Percentiles rank a stretch among this genome's conserved stretches.
Evolutionary conservation across 179 eudicot genomes (phyloP).

Genomic region (Nepenthes alata): DNA sequence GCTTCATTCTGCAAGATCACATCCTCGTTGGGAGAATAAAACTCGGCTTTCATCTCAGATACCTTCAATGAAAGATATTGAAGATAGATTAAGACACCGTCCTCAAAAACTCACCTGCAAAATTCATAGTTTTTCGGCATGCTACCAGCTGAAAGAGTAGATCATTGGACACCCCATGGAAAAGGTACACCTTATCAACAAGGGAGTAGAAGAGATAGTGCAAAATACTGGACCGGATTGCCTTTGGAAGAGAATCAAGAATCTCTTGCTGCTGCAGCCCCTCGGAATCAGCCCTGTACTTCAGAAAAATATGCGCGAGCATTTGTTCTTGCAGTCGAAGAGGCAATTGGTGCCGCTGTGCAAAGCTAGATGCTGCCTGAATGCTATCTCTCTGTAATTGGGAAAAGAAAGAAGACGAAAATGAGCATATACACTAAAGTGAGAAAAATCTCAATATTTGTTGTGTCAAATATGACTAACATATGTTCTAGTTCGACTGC

Average conservation of each 20-base stretch:
- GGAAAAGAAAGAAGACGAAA: not conserved
- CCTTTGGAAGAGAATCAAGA: slow-evolving; percentile 79
- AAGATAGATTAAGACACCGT: not conserved
- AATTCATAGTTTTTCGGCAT: not conserved
- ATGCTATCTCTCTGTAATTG: slow-evolving; percentile 65
- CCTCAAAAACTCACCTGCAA: not conserved
- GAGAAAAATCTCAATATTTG: no score
- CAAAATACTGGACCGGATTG: slow-evolving; percentile 80
- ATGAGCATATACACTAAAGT: no score
- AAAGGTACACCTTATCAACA: slow-evolving; percentile 71
- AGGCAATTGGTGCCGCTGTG: slow-evolving; percentile 68
- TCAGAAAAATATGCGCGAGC: slow-evolving; percentile 79
- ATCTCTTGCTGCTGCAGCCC: slow-evolving; percentile 87
- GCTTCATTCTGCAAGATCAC: slow-evolving; percentile 95
- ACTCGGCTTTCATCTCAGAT: slow-evolving; percentile 96
- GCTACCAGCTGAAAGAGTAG: slow-evolving; percentile 91
- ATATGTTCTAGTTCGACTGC: slow-evolving; percentile 68
- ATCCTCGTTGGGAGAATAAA: slow-evolving; percentile 85
- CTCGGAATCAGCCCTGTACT: slow-evolving; percentile 72
- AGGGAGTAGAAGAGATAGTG: slow-evolving; percentile 70
- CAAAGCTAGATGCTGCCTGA: slow-evolving; percentile 89
- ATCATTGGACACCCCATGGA: slow-evolving; percentile 78
- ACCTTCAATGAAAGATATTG: slow-evolving; percentile 29
- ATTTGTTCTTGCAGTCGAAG: slow-evolving; percentile 75
- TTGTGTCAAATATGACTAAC: slow-evolving; percentile 24